A percentile compares a stretch with the other conserved stretches of the same genome.
Evolutionary conservation across 176 grass and related monocot genomes (phyloP).

Genomic region (Phoenix roebelenii): DNA sequence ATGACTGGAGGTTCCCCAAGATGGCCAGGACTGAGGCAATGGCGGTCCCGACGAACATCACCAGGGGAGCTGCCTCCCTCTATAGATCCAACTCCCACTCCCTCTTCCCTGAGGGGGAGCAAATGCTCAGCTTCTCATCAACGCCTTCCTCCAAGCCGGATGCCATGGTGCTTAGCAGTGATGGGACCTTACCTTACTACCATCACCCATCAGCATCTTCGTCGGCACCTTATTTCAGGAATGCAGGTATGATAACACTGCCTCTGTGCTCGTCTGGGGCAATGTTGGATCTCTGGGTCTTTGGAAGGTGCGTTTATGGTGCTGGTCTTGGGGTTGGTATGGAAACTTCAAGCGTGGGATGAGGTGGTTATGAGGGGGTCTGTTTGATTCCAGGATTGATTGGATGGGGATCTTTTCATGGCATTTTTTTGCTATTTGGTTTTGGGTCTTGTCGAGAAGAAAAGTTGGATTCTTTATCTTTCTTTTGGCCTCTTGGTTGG

Average conservation of each 20-base stretch:
- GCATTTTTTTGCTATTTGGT: conserved; percentile 4
- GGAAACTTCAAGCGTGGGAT: too few species aligned
- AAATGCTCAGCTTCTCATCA: conserved; percentile 91
- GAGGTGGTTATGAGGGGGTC: conserved; percentile 7
- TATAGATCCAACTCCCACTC: conserved; percentile 2
- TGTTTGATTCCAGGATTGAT: conserved; percentile 7
- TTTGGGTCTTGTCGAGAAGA: neutral
- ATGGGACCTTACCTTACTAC: conserved; percentile 49
- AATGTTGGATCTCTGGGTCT: conserved; percentile 1
- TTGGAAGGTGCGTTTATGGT: conserved; percentile 19
- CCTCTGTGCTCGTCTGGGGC: neutral
- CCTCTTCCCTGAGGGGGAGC: conserved; percentile 33
- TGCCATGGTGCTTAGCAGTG: conserved; percentile 7
- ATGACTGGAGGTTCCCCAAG: conserved; percentile 39
- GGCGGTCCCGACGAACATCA: conserved; percentile 21
- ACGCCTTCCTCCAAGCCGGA: neutral
- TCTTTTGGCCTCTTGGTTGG: conserved; percentile 28
- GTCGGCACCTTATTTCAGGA: conserved; percentile 26
- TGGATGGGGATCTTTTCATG: conserved; percentile 26
- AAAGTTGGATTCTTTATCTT: neutral
- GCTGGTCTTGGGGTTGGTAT: conserved; percentile 11
- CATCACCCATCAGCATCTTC: conserved; percentile 29
- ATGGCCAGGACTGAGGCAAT: conserved; percentile 36
- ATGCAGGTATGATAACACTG: conserved; percentile 23
- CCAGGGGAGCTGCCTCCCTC: conserved; percentile 43